Evolutionary conservation across 2,329 filamentous ascomycete genomes (phyloP), one percentile per base, ranked within the genome.

Genomic region (Thermoascus crustaceus): DNA sequence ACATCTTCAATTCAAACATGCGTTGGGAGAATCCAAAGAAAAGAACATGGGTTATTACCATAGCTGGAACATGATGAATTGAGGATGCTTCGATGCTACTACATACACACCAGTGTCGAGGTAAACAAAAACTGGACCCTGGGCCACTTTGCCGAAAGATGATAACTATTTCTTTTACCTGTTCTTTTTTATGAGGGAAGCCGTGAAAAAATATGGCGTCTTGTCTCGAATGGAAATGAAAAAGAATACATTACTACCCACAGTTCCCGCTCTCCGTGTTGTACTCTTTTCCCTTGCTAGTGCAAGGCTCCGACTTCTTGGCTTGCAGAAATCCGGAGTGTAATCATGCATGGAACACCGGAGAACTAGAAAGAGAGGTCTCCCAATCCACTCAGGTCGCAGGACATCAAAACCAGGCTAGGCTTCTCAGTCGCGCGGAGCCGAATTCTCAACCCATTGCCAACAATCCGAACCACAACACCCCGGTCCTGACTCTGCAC

Each of bases 201-300:
- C 48, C 53, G 50, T 47, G 49, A 40, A 38, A n/a, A n/a, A 49
- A 56, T 45, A 48, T 55, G 57, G 57, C 50, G 50, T 52, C 55
- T n/a, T 48, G 43, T 49, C 53, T 57, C 42, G 44, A 50, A 61
- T 61, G 58, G 60, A 59, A 58, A 53, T 54, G 53, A 61, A 58
- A 59, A 58, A 26, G 32, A 23, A 35, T 19, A 35, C 13, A 30
- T 4, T 17, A 34, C 13, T 25, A 18, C 10, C 17, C 20, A 19
- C 13, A 17, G 14, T 18, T 26, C 16, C 19, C 17, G 19, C 16
- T 16, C 18, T 18, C 10, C 23, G 20, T 18, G 11, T 24, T 24
- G 9, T 3, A 9, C 9, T 17, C 26, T 4, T 29, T 17, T 10
- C 11, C 18, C 14, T 10, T n/a, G n/a, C n/a, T n/a, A n/a, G n/a